Percentiles rank a stretch among this genome's conserved stretches.
Evolutionary conservation across 2,329 filamentous ascomycete genomes (phyloP).

Genomic region (Alternaria solani): DNA sequence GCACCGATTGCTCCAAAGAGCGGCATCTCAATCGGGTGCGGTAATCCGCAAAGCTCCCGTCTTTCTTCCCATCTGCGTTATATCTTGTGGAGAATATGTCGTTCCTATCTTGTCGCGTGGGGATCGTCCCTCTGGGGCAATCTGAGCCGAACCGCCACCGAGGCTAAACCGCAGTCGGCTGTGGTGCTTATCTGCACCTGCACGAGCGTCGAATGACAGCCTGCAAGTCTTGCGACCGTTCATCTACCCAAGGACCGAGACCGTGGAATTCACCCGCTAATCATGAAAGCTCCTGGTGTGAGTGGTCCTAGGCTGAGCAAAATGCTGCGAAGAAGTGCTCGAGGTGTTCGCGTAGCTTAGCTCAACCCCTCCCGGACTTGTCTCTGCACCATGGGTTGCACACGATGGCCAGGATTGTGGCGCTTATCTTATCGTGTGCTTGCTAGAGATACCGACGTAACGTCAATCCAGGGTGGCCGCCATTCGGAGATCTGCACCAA

Average conservation of each 20-base stretch:
- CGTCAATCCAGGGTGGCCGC: neutral
- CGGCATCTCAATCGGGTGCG: neutral
- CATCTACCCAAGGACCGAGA: constrained; percentile 7
- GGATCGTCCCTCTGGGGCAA: constrained; percentile 7
- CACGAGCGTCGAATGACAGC: constrained; percentile 9
- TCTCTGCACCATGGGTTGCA: constrained; percentile 2
- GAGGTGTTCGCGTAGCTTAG: neutral
- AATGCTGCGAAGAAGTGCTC: neutral
- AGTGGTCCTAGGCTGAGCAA: neutral
- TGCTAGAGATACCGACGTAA: constrained; percentile 7
- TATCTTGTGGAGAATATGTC: neutral
- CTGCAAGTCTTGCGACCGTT: constrained; percentile 3
- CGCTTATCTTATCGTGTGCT: constrained; percentile 12
- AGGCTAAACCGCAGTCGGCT: constrained; percentile 5
- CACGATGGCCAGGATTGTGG: neutral
- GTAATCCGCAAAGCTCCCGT: neutral
- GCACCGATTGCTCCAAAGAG: neutral
- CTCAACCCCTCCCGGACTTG: neutral
- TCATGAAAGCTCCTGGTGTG: neutral
- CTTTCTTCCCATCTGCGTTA: neutral
- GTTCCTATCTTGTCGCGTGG: constrained; percentile 6
- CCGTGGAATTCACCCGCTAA: constrained; percentile 3
- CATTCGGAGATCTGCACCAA: constrained; percentile 10
- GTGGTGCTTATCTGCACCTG: constrained; percentile 19
- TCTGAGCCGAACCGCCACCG: constrained; percentile 11